phyloP scores from a whole-genome alignment of 805 yeast species.

The Sugiyamaella valdiviana region DNA sequence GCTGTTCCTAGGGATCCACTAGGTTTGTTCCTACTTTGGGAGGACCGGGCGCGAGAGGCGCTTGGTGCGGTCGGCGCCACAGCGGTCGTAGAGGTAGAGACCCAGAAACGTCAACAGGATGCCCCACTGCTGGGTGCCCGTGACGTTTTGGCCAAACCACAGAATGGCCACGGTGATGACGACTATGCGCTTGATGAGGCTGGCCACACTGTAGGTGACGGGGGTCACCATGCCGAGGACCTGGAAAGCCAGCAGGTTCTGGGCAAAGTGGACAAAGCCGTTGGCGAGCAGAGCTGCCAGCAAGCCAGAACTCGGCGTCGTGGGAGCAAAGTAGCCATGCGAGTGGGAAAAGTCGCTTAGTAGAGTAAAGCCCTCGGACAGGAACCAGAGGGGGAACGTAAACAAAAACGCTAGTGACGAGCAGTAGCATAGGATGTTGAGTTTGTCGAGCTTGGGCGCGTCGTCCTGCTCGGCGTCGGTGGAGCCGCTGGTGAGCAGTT shows the following conservation, averaged over 20 bases:
- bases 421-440: conserved; percentile 75
- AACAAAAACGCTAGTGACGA: conserved; percentile 64
- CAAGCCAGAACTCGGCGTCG: conserved; percentile 22
- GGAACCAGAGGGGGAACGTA: conserved; percentile 68
- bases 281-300: conserved; percentile 47
- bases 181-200: conserved; percentile 82
- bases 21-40: conserved; percentile 13
- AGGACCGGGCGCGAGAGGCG: conserved; percentile 10
- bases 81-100: conserved; percentile 37
- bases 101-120: conserved; percentile 37
- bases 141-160: conserved; percentile 44
- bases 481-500: conserved; percentile 49
- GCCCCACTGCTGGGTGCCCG: conserved; percentile 36
- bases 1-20: too few species aligned
- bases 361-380: conserved; percentile 44
- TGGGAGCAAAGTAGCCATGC: conserved; percentile 10
- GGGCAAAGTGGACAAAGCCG: conserved; percentile 72
- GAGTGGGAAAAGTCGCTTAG: conserved; percentile 28
- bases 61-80: conserved; percentile 32
- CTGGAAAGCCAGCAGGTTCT: conserved; percentile 75
- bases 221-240: conserved; percentile 76
- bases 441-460: conserved; percentile 57
- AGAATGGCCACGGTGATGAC: conserved; percentile 73
- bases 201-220: conserved; percentile 78
- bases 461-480: conserved; percentile 15